Evolutionary conservation across 2,329 filamentous ascomycete genomes (phyloP).

Genomic region (Cladophialophora carrionii): DNA sequence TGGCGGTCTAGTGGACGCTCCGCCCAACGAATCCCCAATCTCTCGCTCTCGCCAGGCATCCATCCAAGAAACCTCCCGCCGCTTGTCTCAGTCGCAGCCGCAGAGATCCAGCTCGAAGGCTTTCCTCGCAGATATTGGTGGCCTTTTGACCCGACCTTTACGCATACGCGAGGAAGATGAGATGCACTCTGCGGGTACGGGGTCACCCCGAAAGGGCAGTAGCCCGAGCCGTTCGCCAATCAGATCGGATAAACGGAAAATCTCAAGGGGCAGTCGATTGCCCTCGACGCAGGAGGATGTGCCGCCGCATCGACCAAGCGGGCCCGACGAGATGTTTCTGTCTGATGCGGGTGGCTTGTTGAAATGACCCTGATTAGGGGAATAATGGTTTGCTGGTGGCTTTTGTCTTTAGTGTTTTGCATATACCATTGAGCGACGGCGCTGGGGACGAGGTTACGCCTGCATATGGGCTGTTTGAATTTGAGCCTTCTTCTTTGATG

Average conservation of each 20-base stretch:
- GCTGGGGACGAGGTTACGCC: conserved; percentile 17
- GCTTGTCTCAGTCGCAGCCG: conserved; percentile 14
- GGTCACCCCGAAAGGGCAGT: conserved; percentile 16
- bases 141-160: conserved; percentile 30
- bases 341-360: conserved; percentile 39
- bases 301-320: conserved; percentile 55
- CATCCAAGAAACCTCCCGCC: conserved; percentile 24
- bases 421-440: conserved; percentile 35
- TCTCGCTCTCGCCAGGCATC: conserved; percentile 40
- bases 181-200: conserved; percentile 16
- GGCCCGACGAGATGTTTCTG: conserved; percentile 44
- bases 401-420: conserved; percentile 5
- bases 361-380: conserved; percentile 21
- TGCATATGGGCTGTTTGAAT: neutral
- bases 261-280: conserved; percentile 20
- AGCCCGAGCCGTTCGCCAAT: conserved; percentile 28
- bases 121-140: conserved; percentile 39
- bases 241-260: conserved; percentile 23
- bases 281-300: conserved; percentile 40
- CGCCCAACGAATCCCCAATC: conserved; percentile 39
- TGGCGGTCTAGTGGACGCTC: conserved; percentile 68
- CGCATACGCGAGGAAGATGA: conserved; percentile 33
- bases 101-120: conserved; percentile 33
- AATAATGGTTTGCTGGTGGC: conserved; percentile 4
- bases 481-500: neutral